Base-by-base conservation (phyloP, 2,329 filamentous ascomycete genomes). In the Fusarium succisae region DNA sequence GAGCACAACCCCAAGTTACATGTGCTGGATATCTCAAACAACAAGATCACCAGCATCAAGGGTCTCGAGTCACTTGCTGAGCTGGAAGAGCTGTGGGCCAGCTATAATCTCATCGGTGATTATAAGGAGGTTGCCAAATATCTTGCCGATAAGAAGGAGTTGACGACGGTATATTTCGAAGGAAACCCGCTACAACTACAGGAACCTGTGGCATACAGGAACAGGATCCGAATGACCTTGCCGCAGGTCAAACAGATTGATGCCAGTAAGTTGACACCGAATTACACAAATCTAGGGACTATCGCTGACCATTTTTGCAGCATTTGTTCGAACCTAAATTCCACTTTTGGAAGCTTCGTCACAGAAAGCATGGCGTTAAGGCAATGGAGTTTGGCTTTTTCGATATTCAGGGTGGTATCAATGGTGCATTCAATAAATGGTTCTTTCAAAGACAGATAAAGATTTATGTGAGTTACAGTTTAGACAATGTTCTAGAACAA, bases 81-180 rank as follows among this genome's bases (percentile, higher is more conserved):
- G 20, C 86, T 99, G 30, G 93, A 98, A 81, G 96, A 99, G 82
- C 83, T 99, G 35, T 99, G 96, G 96, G 96, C 95, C 22, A 96
- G 94, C 77, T 95, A 95, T 82, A 98, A 98, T 83, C 87, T 93
- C 77, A 82, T 99, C 32, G 85, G 84, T 26, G 94, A 94, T 80
- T 97, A 98, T 78, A 86, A 87, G 48, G 95, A 98, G 79, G 89
- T 98, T 7, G 93, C 98, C 84, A 89, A 88, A 63, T 89, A 93
- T 77, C 83, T 99, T 73, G 88, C 84, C 59, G 93, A 96, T 79
- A 98, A 98, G 85, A 86, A 93, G 80, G 85, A 91, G 43, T 83
- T 98, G 76, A 91, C 92, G 69, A 98, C 96, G 3, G 96, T 99
- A 17, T 99, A 99, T 81, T 97, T 99, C 75, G 96, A 99, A 81